phyloP scores from a whole-genome alignment of 257 asterid species.

The Solanum paucissectum region DNA sequence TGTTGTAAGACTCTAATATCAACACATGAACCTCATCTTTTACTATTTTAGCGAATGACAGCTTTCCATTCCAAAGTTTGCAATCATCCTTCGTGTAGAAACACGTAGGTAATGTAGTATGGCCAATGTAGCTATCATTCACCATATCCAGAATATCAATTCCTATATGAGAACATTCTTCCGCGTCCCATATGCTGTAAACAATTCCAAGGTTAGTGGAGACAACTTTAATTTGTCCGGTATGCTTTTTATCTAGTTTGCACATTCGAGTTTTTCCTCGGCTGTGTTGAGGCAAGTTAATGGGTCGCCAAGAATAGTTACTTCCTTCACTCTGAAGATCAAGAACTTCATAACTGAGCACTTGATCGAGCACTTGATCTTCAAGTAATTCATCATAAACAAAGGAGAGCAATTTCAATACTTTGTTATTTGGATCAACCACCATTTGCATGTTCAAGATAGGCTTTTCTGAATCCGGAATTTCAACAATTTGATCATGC shows the following conservation, averaged over 20 bases:
- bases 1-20: neutral
- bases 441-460: neutral
- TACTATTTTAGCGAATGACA: neutral
- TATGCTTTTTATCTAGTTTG: neutral
- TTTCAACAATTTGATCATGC: neutral
- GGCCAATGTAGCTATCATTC: neutral
- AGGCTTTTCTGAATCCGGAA: neutral
- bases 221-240: neutral
- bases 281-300: neutral
- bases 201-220: neutral
- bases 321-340: neutral
- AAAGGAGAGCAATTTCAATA: neutral
- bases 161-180: neutral
- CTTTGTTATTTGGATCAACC: neutral
- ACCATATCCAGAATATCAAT: neutral
- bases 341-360: neutral
- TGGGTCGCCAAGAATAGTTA: neutral
- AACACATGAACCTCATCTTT: neutral
- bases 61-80: neutral
- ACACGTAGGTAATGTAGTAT: neutral
- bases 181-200: neutral
- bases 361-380: neutral
- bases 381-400: neutral
- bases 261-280: neutral
- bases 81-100: neutral